Evolutionary conservation across 805 yeast genomes (phyloP), one percentile per base, ranked within the genome.

Genomic region (Kluyveromyces wickerhamii): DNA sequence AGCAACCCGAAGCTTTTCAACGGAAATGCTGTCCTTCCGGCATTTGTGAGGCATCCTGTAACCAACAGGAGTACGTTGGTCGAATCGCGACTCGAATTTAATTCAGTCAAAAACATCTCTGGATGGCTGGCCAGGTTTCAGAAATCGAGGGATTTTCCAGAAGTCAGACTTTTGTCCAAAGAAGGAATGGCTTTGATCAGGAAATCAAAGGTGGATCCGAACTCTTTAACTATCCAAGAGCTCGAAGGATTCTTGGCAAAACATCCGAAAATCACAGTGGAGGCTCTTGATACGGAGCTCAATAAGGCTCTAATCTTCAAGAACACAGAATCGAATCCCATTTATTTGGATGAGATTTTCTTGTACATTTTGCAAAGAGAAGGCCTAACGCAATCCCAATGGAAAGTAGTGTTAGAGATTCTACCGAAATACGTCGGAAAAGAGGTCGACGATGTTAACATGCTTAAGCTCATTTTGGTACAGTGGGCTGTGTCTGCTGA

Each of bases 21-120:
- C 33, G 56, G 55, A 2, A 38, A 34, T 26, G 34, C 37, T 2
- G 35, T 43, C 11, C 32, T 52, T 11, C 50, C 56, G 4, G 41
- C 40, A 3, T 17, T 44, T n/a, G 34, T 39, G 6, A 38, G 29
- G 8, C 40, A 38, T 31, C 32, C 41, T 7, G 21, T 14, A 7
- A 19, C 32, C 4, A 27, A 14, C 7, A 25, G 28, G n/a, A 14
- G 40, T 8, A 31, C 32, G 8, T 29, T 42, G 14, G 36, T 36
- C 3, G 38, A 43, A 24, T 32, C 40, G 9, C 32, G 40, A 14
- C 32, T 49, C 5, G 32, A 25, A 8, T 47, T 49, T 27, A 35
- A 38, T 14, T 40, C 46, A 11, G 47, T 38, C 4, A 37, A 39
- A 24, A 46, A 40, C 11, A 37, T 44, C n/a, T 28, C 38, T 8